Evolutionary conservation across 2,329 filamentous ascomycete species (phyloP).

Genomic region (Verruconis gallopava): DNA sequence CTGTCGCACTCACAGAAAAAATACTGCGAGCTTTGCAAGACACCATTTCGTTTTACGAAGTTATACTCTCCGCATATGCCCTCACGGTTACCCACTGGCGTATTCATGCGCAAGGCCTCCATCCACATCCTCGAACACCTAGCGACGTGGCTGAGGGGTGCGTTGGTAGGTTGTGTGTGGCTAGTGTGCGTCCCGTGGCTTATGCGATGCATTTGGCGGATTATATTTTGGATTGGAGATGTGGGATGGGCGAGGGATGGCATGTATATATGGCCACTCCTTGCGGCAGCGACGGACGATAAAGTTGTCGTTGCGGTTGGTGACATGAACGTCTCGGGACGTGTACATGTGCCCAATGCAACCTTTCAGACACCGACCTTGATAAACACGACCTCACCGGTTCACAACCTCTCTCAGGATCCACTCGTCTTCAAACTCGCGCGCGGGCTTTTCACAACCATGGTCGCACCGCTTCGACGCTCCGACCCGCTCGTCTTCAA

Average conservation of each 20-base stretch:
- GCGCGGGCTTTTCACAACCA: conserved; percentile 27
- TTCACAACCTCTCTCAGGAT: conserved; percentile 31
- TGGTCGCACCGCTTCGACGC: conserved; percentile 6
- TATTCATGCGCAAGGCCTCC: conserved; percentile 69
- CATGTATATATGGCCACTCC: neutral
- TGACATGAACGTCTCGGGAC: neutral
- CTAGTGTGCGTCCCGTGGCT: conserved; percentile 76
- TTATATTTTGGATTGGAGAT: conserved; percentile 89
- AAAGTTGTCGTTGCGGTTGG: neutral
- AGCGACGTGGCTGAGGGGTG: conserved; percentile 63
- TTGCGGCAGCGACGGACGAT: neutral
- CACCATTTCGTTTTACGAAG: conserved; percentile 94
- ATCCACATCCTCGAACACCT: conserved; percentile 60
- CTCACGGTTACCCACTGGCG: conserved; percentile 58
- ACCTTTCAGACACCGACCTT: conserved; percentile 9
- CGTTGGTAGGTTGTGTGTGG: conserved; percentile 78
- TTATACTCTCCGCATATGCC: conserved; percentile 95
- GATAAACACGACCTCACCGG: conserved; percentile 21
- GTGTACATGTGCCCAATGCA: neutral
- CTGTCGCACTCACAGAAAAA: conserved; percentile 98
- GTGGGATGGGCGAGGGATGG: conserved; percentile 44
- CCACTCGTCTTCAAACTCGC: conserved; percentile 33
- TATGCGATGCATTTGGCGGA: conserved; percentile 85
- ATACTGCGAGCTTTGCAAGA: conserved; percentile 98
- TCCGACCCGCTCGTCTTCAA: neutral